Evolutionary conservation across 2,329 filamentous ascomycete species (phyloP), one percentile per base, ranked within the genome.

Genomic region (Cladosporium sp.): DNA sequence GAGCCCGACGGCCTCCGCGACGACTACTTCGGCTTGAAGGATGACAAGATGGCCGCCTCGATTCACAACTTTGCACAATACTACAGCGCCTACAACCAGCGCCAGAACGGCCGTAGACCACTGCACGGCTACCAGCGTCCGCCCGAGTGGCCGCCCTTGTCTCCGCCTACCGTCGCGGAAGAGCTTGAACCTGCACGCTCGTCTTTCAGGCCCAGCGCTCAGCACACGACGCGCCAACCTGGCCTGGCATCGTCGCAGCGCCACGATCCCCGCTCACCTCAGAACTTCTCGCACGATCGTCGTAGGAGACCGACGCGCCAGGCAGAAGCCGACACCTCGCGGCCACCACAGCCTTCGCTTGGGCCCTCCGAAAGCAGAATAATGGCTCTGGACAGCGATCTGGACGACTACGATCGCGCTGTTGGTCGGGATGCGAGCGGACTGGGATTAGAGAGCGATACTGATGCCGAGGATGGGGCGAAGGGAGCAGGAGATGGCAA

Each of bases 11-110:
- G 74, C n/a, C 85, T 93, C 11, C 88, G 95, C 12, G 91, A 95
- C 66, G 93, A 97, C 71, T 98, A 98, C 76, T 98, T 95, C 75
- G 89, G 92, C 26, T 92, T 93, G 11, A 97, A 97, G 75, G 93
- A 99, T 73, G 92, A 93, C 68, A 99, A 99, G 80, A 97, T 99
- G 92, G 89, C 95, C n/a, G 91, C 93, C 18, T 98, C 94, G 0
- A 95, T 97, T 76, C 93, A 95, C 73, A 93, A 93, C 2, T 99
- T 99, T 77, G 82, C 97, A 66, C 93, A 97, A 74, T 93, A 96
- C 71, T 99, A 99, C 70, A 80, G 71, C 65, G 73, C 75, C 31
- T 71, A 73, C 67, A 67, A 69, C 29, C 68, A 73, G 23, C 65
- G 76, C 66, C 40, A 69, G 46, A 69, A 77, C 14, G 70, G 63